These are phyloP conservation scores for Cicer chorassanicum DNA, from an alignment of 306 rosid genomes.

Conservation along the genomic window DNA sequence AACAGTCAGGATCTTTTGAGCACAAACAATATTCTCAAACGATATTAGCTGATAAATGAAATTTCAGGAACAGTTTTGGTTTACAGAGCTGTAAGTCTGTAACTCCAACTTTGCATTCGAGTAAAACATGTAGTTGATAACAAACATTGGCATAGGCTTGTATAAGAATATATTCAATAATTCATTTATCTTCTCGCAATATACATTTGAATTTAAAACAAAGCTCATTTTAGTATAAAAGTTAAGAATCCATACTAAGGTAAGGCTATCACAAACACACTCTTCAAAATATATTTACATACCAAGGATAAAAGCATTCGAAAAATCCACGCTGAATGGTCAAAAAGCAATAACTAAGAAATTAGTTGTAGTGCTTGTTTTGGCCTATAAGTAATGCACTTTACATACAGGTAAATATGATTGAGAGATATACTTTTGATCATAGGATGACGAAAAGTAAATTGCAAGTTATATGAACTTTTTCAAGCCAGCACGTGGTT, in stretches of 20 bases:
- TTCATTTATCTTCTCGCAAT: conserved; percentile 19
- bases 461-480: conserved; percentile 3
- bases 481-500: not conserved
- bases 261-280: conserved; percentile 18
- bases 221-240: conserved; percentile 18
- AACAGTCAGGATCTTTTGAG: conserved; percentile 39
- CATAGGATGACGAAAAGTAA: conserved; percentile 23
- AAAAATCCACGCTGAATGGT: not conserved
- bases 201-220: not conserved
- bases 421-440: conserved; percentile 5
- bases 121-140: conserved; percentile 6
- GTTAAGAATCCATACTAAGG: conserved; percentile 5
- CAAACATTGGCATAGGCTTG: not conserved
- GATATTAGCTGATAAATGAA: conserved; percentile 30
- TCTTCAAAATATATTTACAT: not conserved
- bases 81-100: conserved; percentile 18
- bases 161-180: conserved; percentile 15
- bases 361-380: conserved; percentile 8
- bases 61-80: conserved; percentile 14
- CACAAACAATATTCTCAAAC: conserved; percentile 15
- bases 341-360: not conserved
- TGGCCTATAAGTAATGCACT: conserved; percentile 4
- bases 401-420: conserved; percentile 4
- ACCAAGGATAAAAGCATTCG: not conserved
- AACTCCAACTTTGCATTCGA: conserved; percentile 28